Evolutionary conservation across 768 basidiomycete genomes (phyloP).

Genomic region (Candolleomyces efflorescens): DNA sequence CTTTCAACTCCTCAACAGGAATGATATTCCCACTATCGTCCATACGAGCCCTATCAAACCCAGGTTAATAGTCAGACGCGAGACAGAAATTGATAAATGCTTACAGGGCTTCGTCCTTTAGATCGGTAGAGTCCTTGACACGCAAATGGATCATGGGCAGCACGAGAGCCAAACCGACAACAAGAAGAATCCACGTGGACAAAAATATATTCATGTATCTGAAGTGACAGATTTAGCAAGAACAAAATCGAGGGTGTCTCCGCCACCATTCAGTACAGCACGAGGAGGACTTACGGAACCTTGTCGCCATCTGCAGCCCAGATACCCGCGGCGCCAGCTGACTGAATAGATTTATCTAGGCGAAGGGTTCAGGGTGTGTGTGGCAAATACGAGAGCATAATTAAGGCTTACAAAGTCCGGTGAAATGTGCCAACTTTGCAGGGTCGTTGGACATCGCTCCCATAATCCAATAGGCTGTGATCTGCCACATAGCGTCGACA

Average conservation of each 20-base stretch:
- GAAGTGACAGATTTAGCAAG: neutral
- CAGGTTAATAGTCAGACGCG: no score
- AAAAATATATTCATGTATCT: constrained; percentile 70
- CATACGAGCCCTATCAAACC: no score
- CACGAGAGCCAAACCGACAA: constrained; percentile 59
- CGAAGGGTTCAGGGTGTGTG: neutral
- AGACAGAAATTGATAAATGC: neutral
- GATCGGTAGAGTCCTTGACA: constrained; percentile 55
- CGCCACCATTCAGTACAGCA: neutral
- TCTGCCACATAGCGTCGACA: constrained; percentile 85
- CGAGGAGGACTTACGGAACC: constrained; percentile 46
- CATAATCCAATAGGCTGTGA: constrained; percentile 77
- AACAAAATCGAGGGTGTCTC: no score
- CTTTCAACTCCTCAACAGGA: no score
- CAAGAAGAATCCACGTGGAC: constrained; percentile 71
- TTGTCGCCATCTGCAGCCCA: constrained; percentile 68
- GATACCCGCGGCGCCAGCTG: constrained; percentile 67
- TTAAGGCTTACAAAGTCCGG: constrained; percentile 67
- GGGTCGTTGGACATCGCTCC: constrained; percentile 85
- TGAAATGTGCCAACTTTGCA: constrained; percentile 72
- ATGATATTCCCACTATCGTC: no score
- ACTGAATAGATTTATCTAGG: constrained; percentile 70
- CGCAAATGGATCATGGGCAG: constrained; percentile 72
- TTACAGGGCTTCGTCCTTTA: constrained; percentile 50
- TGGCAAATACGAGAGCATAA: neutral